Conservation (phyloP, 2,329 filamentous ascomycete genomes). For the Cladosporium sp. region DNA sequence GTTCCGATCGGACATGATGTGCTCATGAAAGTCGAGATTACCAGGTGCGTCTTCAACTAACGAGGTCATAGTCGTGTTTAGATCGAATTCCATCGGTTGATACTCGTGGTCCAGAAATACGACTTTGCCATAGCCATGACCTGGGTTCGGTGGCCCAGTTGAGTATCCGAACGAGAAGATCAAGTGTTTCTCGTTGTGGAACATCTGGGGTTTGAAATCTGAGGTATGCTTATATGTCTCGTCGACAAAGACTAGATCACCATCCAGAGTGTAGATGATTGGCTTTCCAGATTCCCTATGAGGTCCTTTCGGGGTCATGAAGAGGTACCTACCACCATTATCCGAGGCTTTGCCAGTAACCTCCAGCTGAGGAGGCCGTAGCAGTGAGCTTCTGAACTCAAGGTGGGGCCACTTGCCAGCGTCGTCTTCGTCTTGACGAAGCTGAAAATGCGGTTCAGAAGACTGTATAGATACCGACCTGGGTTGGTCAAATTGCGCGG, state of each 20-base stretch:
- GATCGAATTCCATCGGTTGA: constrained; percentile 12
- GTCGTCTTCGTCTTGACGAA: background rate
- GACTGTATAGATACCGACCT: background rate
- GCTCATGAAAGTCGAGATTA: constrained; percentile 33
- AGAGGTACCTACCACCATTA: constrained; percentile 12
- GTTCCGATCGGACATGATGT: no score
- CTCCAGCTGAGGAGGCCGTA: background rate
- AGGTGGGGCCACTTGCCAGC: background rate
- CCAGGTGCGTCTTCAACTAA: constrained; percentile 1
- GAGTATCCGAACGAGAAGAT: constrained; percentile 21
- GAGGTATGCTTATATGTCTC: constrained; percentile 13
- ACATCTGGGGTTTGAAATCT: constrained; percentile 19
- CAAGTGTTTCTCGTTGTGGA: constrained; percentile 15
- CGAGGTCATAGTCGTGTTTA: constrained; percentile 13
- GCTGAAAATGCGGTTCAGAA: background rate
- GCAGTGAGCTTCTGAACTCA: constrained; percentile 2
- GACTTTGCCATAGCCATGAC: constrained; percentile 24
- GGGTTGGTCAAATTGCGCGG: background rate
- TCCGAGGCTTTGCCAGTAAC: constrained; percentile 1
- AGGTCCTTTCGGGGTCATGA: constrained; percentile 20
- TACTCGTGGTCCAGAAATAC: constrained; percentile 20
- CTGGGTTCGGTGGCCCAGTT: constrained; percentile 17
- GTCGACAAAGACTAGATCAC: constrained; percentile 19
- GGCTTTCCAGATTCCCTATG: constrained; percentile 3
- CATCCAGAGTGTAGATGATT: constrained; percentile 17